Conservation (phyloP, 495 filamentous ascomycete genomes). For the Xeromyces bisporus region DNA sequence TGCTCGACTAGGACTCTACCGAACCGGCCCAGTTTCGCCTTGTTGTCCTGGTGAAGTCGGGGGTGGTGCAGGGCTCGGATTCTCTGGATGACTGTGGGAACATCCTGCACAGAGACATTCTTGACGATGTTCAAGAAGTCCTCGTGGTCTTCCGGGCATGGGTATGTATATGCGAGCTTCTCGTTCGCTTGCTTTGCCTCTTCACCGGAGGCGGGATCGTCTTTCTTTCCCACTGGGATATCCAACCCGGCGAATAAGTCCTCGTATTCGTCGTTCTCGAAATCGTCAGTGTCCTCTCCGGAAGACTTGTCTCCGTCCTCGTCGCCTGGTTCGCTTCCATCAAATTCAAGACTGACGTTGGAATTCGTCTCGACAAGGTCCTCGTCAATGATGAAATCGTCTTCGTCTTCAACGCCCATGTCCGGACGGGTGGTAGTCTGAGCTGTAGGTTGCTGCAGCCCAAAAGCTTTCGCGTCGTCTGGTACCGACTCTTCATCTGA, state of each 20-base stretch:
- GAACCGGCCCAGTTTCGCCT: slow-evolving; percentile 61
- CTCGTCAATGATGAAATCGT: slow-evolving; percentile 81
- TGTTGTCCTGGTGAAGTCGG: slow-evolving; percentile 71
- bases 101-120: slow-evolving; percentile 38
- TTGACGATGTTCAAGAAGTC: slow-evolving; percentile 52
- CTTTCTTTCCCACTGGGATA: slow-evolving; percentile 9
- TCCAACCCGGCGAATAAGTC: slow-evolving; percentile 28
- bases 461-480: slow-evolving; percentile 41
- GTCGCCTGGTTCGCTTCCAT: slow-evolving; percentile 33
- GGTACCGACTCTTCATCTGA: slow-evolving; percentile 22
- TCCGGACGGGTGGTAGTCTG: slow-evolving; percentile 18
- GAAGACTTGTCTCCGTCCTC: slow-evolving; percentile 37
- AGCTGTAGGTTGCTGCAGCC: slow-evolving; percentile 22
- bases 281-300: slow-evolving; percentile 34
- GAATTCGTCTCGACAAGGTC: slow-evolving; percentile 49
- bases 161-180: slow-evolving; percentile 62
- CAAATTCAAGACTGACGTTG: slow-evolving; percentile 36
- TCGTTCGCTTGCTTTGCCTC: slow-evolving; percentile 22
- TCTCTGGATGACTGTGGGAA: slow-evolving; percentile 68
- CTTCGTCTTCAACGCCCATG: slow-evolving; percentile 64
- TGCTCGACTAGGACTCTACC: slow-evolving; percentile 61
- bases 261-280: slow-evolving; percentile 31
- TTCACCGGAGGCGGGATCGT: slow-evolving; percentile 10
- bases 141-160: slow-evolving; percentile 60
- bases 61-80: slow-evolving; percentile 81